Conservation (phyloP, 257 asterid genomes). For the Thymus mandschuricus region DNA sequence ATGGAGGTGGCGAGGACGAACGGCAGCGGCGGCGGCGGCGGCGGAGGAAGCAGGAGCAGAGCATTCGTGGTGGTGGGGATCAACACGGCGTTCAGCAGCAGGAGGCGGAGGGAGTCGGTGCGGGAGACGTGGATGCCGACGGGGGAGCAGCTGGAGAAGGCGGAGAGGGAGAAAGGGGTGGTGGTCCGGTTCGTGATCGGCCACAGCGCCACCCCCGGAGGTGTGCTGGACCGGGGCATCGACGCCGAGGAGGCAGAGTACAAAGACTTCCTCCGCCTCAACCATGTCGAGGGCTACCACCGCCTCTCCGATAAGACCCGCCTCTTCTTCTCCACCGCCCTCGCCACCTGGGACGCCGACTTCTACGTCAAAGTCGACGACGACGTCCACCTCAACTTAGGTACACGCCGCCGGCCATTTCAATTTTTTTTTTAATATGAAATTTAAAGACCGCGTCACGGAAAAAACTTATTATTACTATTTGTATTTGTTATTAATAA, state of each 20-base stretch:
- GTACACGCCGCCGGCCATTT: neutral
- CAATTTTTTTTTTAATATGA: too few species aligned
- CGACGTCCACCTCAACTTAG: conserved; percentile 74
- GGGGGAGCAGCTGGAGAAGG: conserved; percentile 55
- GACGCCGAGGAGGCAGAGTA: conserved; percentile 59
- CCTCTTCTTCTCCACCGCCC: conserved; percentile 62
- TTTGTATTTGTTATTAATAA: too few species aligned
- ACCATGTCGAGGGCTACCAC: conserved; percentile 71
- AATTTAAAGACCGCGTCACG: too few species aligned
- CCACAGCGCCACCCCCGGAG: conserved; percentile 52
- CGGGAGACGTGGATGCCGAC: conserved; percentile 73
- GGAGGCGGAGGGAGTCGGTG: conserved; percentile 64
- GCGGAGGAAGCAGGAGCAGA: conserved; percentile 24
- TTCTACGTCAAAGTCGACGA: conserved; percentile 84
- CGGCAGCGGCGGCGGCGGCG: conserved; percentile 5
- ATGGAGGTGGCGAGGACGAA: conserved; percentile 47
- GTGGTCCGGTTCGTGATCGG: conserved; percentile 72
- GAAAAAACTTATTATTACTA: too few species aligned
- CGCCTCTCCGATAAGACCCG: conserved; percentile 67
- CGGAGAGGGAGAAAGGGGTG: conserved; percentile 70
- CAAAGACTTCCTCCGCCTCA: conserved; percentile 60
- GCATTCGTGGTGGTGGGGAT: conserved; percentile 72
- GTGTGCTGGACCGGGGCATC: conserved; percentile 56
- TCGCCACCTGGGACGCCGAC: conserved; percentile 70
- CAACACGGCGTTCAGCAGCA: conserved; percentile 77